Evolutionary conservation across 1,139 yeast genomes (phyloP).

Genomic region (Pichia sp.): DNA sequence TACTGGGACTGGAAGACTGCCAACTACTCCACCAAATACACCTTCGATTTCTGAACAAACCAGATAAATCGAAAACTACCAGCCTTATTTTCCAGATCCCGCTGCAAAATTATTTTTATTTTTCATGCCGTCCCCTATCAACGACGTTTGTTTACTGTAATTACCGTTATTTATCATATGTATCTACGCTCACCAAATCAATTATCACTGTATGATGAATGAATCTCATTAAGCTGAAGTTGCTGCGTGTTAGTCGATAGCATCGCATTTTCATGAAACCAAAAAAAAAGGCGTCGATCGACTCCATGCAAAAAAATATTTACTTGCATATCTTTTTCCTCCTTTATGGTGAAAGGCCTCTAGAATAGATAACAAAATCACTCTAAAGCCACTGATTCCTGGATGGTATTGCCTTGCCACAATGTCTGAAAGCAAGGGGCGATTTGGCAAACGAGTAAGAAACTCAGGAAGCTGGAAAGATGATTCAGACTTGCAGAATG

Average conservation of each 20-base stretch:
- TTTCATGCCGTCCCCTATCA: background rate
- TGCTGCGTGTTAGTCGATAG: too few relatives aligned
- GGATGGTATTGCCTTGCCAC: background rate
- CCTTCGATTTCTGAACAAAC: background rate
- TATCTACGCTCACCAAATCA: background rate
- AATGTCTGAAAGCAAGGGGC: constrained; percentile 10
- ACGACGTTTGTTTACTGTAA: background rate
- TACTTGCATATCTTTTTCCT: background rate
- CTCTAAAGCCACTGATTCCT: background rate
- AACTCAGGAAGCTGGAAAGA: constrained; percentile 2
- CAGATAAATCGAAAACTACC: background rate
- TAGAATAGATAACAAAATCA: background rate
- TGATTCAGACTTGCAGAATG: background rate
- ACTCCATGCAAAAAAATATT: background rate
- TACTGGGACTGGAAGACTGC: constrained; percentile 5
- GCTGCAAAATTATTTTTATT: background rate
- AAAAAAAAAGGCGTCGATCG: background rate
- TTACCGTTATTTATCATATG: background rate
- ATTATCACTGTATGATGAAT: background rate
- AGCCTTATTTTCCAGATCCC: background rate
- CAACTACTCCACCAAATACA: background rate
- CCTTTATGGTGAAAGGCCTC: background rate
- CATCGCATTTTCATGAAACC: background rate
- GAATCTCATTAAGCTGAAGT: background rate
- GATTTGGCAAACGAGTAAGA: constrained; percentile 25